A percentile compares a stretch with the other conserved stretches of the same genome.
Evolutionary conservation across 352 stramenopile genomes (phyloP).

Genomic region (Phytophthora kernoviae): DNA sequence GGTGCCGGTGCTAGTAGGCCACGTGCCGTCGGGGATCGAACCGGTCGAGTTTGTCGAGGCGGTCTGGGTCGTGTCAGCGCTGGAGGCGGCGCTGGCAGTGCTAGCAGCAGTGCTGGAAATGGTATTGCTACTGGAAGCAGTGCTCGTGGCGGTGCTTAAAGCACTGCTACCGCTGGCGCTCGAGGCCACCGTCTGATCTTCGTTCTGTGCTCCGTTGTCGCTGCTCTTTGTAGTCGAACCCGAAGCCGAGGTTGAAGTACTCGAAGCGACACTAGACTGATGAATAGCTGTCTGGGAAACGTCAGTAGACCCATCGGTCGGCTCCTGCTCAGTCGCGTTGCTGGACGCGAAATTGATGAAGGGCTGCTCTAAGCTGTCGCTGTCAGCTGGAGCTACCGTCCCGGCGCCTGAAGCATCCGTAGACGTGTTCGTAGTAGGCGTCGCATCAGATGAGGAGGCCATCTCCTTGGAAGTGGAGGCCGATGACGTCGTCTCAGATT

Average conservation of each 20-base stretch:
- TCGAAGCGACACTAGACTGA: constrained; percentile 22
- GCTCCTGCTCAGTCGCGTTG: constrained; percentile 17
- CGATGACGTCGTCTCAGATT: neutral
- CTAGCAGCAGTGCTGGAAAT: neutral
- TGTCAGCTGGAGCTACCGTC: constrained; percentile 20
- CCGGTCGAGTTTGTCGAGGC: neutral
- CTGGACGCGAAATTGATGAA: constrained; percentile 16
- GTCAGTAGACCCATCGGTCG: constrained; percentile 9
- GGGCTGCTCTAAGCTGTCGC: constrained; percentile 15
- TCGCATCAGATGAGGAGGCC: constrained; percentile 1
- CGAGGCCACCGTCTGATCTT: constrained; percentile 1
- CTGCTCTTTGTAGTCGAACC: neutral
- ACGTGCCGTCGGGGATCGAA: constrained; percentile 6
- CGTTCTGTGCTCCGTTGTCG: constrained; percentile 1
- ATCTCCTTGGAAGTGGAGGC: constrained; percentile 4
- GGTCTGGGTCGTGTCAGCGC: constrained; percentile 9
- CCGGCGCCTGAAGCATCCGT: constrained; percentile 12
- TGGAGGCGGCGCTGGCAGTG: neutral
- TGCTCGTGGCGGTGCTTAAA: neutral
- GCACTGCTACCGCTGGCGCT: too few relatives aligned
- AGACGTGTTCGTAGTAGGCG: constrained; percentile 15
- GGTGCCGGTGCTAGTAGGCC: constrained; percentile 9
- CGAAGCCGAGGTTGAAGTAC: constrained; percentile 12
- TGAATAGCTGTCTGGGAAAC: constrained; percentile 16
- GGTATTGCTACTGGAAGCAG: neutral